These are phyloP conservation scores for Paecilomyces fulvus DNA, from an alignment of 2,329 filamentous ascomycete genomes.

Conservation along the genomic window DNA sequence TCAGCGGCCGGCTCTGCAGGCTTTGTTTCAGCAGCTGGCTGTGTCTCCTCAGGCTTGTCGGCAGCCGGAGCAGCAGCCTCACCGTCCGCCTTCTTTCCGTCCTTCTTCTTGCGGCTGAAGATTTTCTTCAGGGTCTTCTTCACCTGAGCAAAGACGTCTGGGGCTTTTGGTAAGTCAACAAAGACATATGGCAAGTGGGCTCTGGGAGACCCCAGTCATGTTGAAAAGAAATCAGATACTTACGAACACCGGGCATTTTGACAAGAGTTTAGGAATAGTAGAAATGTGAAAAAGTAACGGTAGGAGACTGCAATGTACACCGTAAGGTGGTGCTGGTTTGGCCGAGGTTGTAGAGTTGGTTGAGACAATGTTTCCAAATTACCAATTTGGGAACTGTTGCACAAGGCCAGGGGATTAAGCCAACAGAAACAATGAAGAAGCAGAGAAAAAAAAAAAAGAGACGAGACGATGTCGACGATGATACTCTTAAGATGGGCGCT, in stretches of 20 bases:
- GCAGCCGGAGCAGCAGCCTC: conserved; percentile 5
- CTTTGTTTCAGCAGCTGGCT: conserved; percentile 3
- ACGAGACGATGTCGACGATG: not conserved
- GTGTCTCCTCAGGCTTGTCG: conserved; percentile 8
- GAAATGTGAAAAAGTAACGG: no score
- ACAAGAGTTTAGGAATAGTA: not conserved
- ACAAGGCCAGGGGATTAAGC: not conserved
- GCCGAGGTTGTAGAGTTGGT: not conserved
- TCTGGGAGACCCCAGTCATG: not conserved
- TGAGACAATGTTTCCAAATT: not conserved
- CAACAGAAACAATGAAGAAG: not conserved
- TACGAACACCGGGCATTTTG: conserved; percentile 28
- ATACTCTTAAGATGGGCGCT: not conserved
- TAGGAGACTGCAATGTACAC: not conserved
- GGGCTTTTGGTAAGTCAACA: conserved; percentile 12
- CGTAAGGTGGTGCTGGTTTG: not conserved
- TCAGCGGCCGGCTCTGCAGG: not conserved
- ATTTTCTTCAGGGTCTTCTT: conserved; percentile 25
- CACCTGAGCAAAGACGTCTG: conserved; percentile 22
- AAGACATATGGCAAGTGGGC: not conserved
- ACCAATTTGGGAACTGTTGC: not conserved
- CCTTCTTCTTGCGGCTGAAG: conserved; percentile 24
- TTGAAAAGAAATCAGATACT: conserved; percentile 8
- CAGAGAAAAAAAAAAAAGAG: conserved; percentile 1
- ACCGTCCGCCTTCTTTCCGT: conserved; percentile 5